Conservation (phyloP, 441 rosid genomes). For the Gossypium aridum region DNA sequence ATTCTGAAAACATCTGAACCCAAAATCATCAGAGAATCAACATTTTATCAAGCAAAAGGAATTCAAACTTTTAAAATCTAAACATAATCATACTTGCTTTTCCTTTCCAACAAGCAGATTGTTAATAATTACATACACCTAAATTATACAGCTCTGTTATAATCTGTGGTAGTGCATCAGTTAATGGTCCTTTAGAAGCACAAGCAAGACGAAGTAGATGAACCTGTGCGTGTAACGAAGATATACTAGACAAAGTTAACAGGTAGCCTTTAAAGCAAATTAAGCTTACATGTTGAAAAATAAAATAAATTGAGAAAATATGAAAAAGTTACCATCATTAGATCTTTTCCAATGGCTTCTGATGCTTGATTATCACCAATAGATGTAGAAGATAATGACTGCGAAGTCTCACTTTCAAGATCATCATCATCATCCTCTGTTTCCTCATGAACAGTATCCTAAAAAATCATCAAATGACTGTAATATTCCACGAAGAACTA, state of each 20-base stretch:
- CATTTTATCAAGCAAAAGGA: constrained; percentile 17
- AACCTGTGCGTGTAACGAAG: constrained; percentile 34
- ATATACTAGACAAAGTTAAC: constrained; percentile 5
- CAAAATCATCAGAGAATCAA: constrained; percentile 21
- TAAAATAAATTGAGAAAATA: constrained; percentile 1
- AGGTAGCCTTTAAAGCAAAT: neutral
- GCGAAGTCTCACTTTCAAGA: constrained; percentile 40
- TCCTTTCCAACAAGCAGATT: constrained; percentile 5
- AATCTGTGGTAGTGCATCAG: constrained; percentile 67
- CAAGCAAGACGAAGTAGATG: constrained; percentile 91
- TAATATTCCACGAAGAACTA: neutral
- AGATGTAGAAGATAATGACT: constrained; percentile 44
- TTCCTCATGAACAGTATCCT: constrained; percentile 33
- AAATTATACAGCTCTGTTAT: constrained; percentile 64
- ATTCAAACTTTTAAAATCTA: constrained; percentile 5
- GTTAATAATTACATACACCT: constrained; percentile 52
- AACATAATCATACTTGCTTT: neutral
- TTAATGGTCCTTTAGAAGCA: constrained; percentile 64
- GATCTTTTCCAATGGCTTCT: constrained; percentile 59
- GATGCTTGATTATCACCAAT: constrained; percentile 35
- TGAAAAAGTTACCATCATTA: constrained; percentile 51
- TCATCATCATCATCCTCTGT: constrained; percentile 32
- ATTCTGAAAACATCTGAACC: constrained; percentile 69
- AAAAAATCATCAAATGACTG: constrained; percentile 19
- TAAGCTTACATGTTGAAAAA: neutral